phyloP scores from a whole-genome alignment of 345 rosid genomes.

The Brassica carinata region DNA sequence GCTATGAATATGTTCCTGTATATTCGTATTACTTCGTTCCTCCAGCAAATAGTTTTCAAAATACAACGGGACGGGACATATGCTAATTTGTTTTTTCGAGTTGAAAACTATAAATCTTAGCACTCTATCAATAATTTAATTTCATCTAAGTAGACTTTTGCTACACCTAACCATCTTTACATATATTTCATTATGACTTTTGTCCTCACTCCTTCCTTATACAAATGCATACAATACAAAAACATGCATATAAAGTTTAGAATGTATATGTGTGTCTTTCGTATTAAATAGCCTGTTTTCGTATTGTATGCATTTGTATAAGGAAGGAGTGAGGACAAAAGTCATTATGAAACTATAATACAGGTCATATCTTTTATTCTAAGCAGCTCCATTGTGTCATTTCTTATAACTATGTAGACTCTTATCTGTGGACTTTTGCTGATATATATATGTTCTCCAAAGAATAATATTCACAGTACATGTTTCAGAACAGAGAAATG shows the following conservation, averaged over 20 bases:
- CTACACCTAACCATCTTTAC: conserved; percentile 10
- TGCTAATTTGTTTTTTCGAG: neutral
- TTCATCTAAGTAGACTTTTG: conserved; percentile 10
- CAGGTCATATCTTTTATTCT: conserved; percentile 18
- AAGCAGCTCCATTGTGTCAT: conserved; percentile 34
- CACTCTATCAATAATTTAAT: conserved; percentile 1
- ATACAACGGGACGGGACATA: neutral
- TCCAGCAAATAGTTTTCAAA: neutral
- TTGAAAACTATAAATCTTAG: neutral
- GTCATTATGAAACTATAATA: conserved; percentile 10
- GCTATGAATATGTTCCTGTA: neutral
- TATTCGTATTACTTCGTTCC: neutral
- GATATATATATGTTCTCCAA: conserved; percentile 30
- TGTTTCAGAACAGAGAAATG: conserved; percentile 16
- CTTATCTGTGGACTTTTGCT: conserved; percentile 16
- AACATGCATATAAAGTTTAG: neutral
- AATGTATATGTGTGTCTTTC: neutral
- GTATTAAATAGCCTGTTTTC: neutral
- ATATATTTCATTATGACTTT: conserved; percentile 22
- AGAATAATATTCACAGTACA: conserved; percentile 15
- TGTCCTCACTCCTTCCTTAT: conserved; percentile 17
- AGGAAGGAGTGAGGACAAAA: conserved; percentile 20
- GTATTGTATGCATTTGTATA: conserved; percentile 10
- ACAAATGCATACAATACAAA: conserved; percentile 8
- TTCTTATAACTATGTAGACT: conserved; percentile 18